phyloP scores from a whole-genome alignment of 2,329 filamentous ascomycete genomes.

The Aspergillus uvarum region DNA sequence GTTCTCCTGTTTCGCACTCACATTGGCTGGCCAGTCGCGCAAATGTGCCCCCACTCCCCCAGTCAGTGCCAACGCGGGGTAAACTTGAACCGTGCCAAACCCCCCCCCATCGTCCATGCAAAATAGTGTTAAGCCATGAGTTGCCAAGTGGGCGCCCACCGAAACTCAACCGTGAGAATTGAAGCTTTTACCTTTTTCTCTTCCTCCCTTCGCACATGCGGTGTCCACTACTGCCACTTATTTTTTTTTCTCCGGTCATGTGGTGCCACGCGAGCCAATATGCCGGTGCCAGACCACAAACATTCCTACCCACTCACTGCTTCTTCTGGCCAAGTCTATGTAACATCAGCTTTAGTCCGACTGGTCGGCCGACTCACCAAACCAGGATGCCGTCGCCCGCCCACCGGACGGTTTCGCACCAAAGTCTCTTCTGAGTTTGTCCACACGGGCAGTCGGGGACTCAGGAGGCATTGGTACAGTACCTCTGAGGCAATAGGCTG shows the following conservation, averaged over 20 bases:
- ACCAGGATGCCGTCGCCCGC: not conserved
- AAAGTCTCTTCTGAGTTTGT: not conserved
- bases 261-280: not conserved
- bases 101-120: no score
- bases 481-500: not conserved
- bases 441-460: not conserved
- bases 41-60: not conserved
- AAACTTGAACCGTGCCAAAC: not conserved
- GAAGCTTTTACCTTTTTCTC: not conserved
- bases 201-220: not conserved
- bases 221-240: not conserved
- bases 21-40: not conserved
- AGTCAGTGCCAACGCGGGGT: not conserved
- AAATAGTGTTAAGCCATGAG: not conserved
- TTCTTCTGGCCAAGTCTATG: not conserved
- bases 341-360: not conserved
- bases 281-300: not conserved
- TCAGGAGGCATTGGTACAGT: not conserved
- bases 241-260: not conserved
- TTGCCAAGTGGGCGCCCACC: not conserved
- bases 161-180: not conserved
- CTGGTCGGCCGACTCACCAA: not conserved
- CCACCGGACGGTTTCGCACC: not conserved
- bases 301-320: not conserved
- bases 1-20: not conserved